Percentiles rank a stretch among this genome's conserved stretches.
phyloP scores from a whole-genome alignment of 768 basidiomycete species.

The Leccinum disarticulatum region DNA sequence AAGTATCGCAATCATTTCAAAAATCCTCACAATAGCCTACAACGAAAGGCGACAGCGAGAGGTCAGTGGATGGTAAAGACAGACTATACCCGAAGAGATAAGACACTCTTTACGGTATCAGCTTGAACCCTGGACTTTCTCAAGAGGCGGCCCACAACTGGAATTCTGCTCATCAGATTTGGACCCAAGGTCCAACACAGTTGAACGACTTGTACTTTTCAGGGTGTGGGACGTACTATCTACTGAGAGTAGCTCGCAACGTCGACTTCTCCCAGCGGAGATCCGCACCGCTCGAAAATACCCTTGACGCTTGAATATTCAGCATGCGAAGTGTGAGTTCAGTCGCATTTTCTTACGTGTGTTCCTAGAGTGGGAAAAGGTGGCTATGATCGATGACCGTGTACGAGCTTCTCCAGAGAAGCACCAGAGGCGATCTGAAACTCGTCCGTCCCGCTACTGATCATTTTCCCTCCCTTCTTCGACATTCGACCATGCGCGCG shows the following conservation, averaged over 20 bases:
- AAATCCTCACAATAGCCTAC: neutral
- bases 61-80: neutral
- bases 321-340: neutral
- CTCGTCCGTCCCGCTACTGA: constrained; percentile 64
- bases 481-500: constrained; percentile 78
- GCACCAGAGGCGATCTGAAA: constrained; percentile 74
- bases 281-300: neutral
- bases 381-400: constrained; percentile 17
- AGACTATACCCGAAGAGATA: neutral
- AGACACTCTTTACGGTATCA: neutral
- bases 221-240: neutral
- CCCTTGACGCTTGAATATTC: neutral
- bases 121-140: neutral
- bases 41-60: neutral
- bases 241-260: neutral
- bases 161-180: neutral
- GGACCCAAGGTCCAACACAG: neutral
- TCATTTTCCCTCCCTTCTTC: constrained; percentile 77
- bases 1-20: neutral
- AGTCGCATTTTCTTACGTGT: neutral
- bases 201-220: neutral
- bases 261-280: neutral
- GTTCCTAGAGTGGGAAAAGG: neutral
- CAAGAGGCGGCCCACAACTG: neutral
- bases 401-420: constrained; percentile 60